These are phyloP conservation scores for Pichia inconspicua DNA, from an alignment of 1,139 yeast genomes.

Conservation along the genomic window DNA sequence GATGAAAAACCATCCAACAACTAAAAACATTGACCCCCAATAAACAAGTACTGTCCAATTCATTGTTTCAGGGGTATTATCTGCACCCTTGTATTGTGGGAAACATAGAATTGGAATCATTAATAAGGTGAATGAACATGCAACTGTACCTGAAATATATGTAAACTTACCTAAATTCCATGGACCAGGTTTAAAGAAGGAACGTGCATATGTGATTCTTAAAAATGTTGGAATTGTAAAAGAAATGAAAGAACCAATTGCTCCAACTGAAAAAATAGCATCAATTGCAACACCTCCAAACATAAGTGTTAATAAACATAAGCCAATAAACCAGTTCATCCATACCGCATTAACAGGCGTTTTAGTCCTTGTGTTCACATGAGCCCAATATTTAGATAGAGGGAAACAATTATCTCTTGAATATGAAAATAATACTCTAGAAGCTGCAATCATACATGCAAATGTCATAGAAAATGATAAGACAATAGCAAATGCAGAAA, in stretches of 20 bases:
- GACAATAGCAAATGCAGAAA: slow-evolving; percentile 53
- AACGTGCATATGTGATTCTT: slow-evolving; percentile 48
- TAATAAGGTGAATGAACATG: slow-evolving; percentile 41
- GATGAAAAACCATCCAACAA: slow-evolving; percentile 43
- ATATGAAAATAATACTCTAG: slow-evolving; percentile 62
- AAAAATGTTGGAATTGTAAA: slow-evolving; percentile 61
- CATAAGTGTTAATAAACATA: slow-evolving; percentile 51
- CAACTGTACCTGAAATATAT: slow-evolving; percentile 38
- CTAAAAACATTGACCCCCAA: slow-evolving; percentile 54
- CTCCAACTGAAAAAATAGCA: slow-evolving; percentile 73
- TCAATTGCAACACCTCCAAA: slow-evolving; percentile 65
- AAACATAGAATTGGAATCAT: slow-evolving; percentile 65
- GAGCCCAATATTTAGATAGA: slow-evolving; percentile 41
- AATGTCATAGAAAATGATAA: slow-evolving; percentile 62
- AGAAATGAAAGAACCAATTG: slow-evolving; percentile 64
- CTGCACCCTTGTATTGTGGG: slow-evolving; percentile 48
- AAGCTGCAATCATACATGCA: slow-evolving; percentile 62
- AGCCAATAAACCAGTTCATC: slow-evolving; percentile 53
- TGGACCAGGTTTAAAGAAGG: slow-evolving; percentile 58
- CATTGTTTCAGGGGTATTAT: slow-evolving; percentile 43
- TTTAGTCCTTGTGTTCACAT: slow-evolving; percentile 46
- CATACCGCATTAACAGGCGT: slow-evolving; percentile 70
- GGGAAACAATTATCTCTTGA: slow-evolving; percentile 69
- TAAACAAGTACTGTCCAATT: slow-evolving; percentile 67
- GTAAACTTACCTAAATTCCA: slow-evolving; percentile 58